These are phyloP conservation scores for Suillus subluteus DNA, from an alignment of 768 basidiomycete genomes.

Conservation along the genomic window DNA sequence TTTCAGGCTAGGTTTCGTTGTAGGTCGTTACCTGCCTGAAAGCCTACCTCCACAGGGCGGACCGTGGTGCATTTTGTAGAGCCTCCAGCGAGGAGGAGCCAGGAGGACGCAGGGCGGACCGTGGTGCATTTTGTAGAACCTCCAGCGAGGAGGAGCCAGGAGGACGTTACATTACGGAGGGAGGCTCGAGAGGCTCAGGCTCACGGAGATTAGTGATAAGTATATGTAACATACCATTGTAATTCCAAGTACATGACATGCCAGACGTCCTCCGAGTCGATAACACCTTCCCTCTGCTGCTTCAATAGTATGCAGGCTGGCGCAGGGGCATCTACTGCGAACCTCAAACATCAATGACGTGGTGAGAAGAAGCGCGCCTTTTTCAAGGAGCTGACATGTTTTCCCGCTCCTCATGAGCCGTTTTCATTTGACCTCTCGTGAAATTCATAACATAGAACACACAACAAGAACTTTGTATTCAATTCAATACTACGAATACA, in stretches of 20 bases:
- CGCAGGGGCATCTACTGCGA: too few species aligned
- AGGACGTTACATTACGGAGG: not conserved
- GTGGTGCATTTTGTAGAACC: not conserved
- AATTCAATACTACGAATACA: not conserved
- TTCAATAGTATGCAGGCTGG: too few species aligned
- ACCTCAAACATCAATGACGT: too few species aligned
- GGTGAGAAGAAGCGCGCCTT: too few species aligned
- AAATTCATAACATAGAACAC: constrained; percentile 3
- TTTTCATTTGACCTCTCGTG: constrained; percentile 1
- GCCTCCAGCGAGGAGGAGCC: too few species aligned
- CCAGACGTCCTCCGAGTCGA: too few species aligned
- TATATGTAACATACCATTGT: constrained; percentile 1
- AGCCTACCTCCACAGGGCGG: not conserved
- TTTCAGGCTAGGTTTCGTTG: not conserved
- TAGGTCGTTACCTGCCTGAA: not conserved
- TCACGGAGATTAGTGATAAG: not conserved
- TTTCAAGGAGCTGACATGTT: not conserved
- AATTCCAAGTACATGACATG: too few species aligned
- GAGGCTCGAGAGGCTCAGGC: not conserved
- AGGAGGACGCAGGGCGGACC: too few species aligned
- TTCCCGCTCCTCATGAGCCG: not conserved
- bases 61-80: too few species aligned
- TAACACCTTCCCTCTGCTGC: too few species aligned
- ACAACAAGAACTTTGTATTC: constrained; percentile 2
- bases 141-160: not conserved